Base-by-base conservation (phyloP, 2,329 filamentous ascomycete genomes). In the Rutstroemia sp. region DNA sequence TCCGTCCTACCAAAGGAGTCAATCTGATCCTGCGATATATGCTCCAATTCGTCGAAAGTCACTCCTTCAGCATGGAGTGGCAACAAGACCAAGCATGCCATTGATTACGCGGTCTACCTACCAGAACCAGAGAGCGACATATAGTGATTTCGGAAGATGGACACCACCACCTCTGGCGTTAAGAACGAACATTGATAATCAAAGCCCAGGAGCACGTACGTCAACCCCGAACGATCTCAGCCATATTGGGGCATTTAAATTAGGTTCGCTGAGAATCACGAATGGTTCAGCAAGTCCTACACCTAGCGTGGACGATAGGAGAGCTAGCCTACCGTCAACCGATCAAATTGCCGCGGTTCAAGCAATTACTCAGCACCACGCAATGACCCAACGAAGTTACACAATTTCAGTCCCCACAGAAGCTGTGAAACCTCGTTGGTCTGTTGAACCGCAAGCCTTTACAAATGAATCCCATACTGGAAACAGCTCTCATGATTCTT, bases 201-300 rank as follows among this genome's bases (percentile, higher is more conserved):
- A 51, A 45, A 52, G 41, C 37, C 37, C 23, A 12, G 54, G 37
- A 18, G 54, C 64, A n/a, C 61, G 68, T 53, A 62, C 65, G 16
- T 61, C 64, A 56, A 81, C 79, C 1, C 78, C 82, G 0, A 77
- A 72, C 42, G 81, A 84, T 23, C 68, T 73, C 27, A 76, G 75
- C 58, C 80, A 84, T 47, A 77, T 82, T 34, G 83, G 83, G 3
- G 79, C 76, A 10, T 85, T 83, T 65, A 83, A 82, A 65, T 77
- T 83, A 53, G 83, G 83, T 2, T 81, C 81, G 1, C 65, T 86
- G 50, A 77, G 80, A 38, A 85, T 86, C 56, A 83, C 75, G 21
- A 86, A 86, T 67, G 82, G 81, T 14, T 72, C 73, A 3, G 74
- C 71, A 1, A 80, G 77, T 56, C 82, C 83, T 2, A 68, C 69